Conservation (phyloP, 768 basidiomycete genomes). For the Mycena floridula region DNA sequence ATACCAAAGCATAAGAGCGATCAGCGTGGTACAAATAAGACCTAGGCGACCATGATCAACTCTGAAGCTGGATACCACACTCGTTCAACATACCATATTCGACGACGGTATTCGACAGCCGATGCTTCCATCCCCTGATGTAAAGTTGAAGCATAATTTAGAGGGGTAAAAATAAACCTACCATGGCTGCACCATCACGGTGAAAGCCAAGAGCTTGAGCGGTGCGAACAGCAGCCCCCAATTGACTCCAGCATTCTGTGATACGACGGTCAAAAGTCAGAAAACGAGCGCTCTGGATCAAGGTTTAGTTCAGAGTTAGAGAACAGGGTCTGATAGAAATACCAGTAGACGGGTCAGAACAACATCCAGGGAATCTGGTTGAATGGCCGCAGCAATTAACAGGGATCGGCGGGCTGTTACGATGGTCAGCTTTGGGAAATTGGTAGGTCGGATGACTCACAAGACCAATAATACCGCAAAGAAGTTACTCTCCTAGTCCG, state of each 20-base stretch:
- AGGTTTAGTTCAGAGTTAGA: too few species aligned
- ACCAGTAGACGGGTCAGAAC: conserved; percentile 90
- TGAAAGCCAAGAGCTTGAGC: conserved; percentile 92
- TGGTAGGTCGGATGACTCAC: conserved; percentile 41
- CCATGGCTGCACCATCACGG: conserved; percentile 80
- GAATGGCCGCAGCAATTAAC: conserved; percentile 88
- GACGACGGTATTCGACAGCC: conserved; percentile 81
- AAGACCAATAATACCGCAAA: conserved; percentile 92
- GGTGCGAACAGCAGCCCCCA: conserved; percentile 88
- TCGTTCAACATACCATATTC: conserved; percentile 62
- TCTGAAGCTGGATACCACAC: background rate
- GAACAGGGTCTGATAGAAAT: too few species aligned
- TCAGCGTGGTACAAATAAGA: conserved; percentile 92
- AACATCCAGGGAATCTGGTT: conserved; percentile 87
- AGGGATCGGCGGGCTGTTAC: conserved; percentile 74
- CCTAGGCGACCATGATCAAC: conserved; percentile 33
- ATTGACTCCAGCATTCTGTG: conserved; percentile 94
- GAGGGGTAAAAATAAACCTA: conserved; percentile 27
- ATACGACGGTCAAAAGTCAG: conserved; percentile 75
- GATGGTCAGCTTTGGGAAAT: background rate
- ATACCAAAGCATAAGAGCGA: conserved; percentile 84
- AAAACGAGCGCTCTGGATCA: conserved; percentile 48
- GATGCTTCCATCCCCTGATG: conserved; percentile 63
- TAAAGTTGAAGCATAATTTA: conserved; percentile 6
- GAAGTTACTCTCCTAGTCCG: conserved; percentile 73